Base-by-base conservation (phyloP, 179 eudicot species). In the Spinacia oleracea region DNA sequence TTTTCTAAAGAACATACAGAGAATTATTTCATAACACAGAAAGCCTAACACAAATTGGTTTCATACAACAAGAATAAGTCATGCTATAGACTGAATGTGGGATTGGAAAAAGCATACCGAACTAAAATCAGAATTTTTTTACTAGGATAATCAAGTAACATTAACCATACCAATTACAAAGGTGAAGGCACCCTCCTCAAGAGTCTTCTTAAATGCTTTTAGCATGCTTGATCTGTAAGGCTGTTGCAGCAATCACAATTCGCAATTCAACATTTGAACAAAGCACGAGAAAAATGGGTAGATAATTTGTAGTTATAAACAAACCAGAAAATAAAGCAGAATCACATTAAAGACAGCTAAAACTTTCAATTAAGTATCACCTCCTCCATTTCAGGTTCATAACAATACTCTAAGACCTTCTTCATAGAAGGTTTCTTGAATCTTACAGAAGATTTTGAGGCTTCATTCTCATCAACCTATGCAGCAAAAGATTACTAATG, bases 351-450 rank as follows among this genome's bases (percentile, higher is more conserved):
- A 50, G 34, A 34, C 16, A 3, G 27, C 25, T 71, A 45, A 50
- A 65, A 43, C 8, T 50, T 46, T 16, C 27, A 60, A 31, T 50
- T 40, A 11, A 55, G 74, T 38, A 50, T 76, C 81, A 96, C 99
- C 99, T 93, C 98, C 84, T 93, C 98, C 99, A 96, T 93, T 81
- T 96, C 99, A 84, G 99, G 97, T 86, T 96, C 99, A 81, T 96
- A 96, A 83, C 98, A 91, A 79, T 89, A 96, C 87, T 96, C 99
- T 84, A 96, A 82, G 77, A 96, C 99, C 79, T 72, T 92, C 91
- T 91, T 96, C 77, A 70, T 78, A 70, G 76, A 83, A 77, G 85
- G 80, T 84, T 91, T 96, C 82, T 89, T 93, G 78, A 93, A 91
- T 83, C 96, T 88, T 40, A 53, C 76, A 38, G 90, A 87, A 64